Evolutionary conservation across 805 yeast genomes (phyloP), one percentile per base, ranked within the genome.

Genomic region (Ogataea allantospora): DNA sequence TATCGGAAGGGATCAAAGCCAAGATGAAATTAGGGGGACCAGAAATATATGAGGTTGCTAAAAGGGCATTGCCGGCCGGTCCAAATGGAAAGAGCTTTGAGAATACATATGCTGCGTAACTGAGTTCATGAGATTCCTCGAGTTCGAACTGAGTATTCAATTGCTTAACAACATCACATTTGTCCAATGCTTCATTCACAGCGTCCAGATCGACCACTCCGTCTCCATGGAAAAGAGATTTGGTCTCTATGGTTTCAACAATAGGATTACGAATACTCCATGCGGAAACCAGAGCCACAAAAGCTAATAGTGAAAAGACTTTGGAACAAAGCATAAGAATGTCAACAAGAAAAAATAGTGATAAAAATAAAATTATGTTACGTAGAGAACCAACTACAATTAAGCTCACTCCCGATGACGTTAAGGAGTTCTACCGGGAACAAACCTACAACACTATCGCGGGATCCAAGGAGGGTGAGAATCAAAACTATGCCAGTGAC

Each of bases 371-470:
- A n/a, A 24, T 35, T 21, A 83, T 83, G 91, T 63, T 83, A 28
- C 70, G 89, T 62, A 68, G 88, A 57, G 82, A 78, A 12, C 83
- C 89, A 5, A 83, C 91, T 0, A 70, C 78, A 2, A 76, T 83
- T 37, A 71, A 72, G 40, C 67, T 83, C 31, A 74, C 80, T 0
- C 83, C 85, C 0, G 88, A 82, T 46, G 93, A 83, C 48, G 72
- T 83, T 13, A 60, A 57, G 38, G 67, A 62, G 34, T 53, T 53
- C 33, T 54, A 54, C 46, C 46, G 57, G 14, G 59, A 55, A 24
- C 54, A 49, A 34, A 50, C 54, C 6, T 46, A 47, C 42, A 48
- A 48, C 28, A 44, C 51, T 8, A 49, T 49, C 11, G 28, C 48
- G 3, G 50, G 50, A 2, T 32, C 41, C 6, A 15, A 26, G 12